phyloP scores from a whole-genome alignment of 2,329 filamentous ascomycete genomes.

The Pseudocercospora eumusae region DNA sequence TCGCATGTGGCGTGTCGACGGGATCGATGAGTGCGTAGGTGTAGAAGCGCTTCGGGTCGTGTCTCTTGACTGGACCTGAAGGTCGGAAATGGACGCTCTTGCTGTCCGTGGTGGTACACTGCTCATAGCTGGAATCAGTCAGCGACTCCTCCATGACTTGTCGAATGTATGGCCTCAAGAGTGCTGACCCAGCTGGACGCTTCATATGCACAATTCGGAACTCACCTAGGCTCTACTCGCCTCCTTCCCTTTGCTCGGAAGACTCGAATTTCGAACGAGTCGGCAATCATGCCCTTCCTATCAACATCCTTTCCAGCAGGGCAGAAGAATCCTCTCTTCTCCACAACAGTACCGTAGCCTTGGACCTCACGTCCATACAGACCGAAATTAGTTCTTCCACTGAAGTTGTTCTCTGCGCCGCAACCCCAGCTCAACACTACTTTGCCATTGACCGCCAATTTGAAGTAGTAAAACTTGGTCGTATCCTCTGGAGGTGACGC shows the following conservation, averaged over 20 bases:
- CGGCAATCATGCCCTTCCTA: conserved; percentile 27
- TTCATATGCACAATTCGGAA: not conserved
- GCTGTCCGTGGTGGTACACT: conserved; percentile 10
- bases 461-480: conserved; percentile 47
- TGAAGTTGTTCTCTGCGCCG: conserved; percentile 46
- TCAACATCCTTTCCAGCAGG: conserved; percentile 22
- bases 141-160: not conserved
- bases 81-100: conserved; percentile 14
- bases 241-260: conserved; percentile 45
- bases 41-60: conserved; percentile 50
- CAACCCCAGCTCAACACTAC: conserved; percentile 49
- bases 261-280: conserved; percentile 46
- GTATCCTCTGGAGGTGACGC: not conserved
- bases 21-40: conserved; percentile 54
- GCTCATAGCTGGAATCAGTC: conserved; percentile 13
- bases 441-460: conserved; percentile 46
- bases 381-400: conserved; percentile 50
- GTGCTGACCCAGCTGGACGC: not conserved
- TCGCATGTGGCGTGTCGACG: conserved; percentile 50
- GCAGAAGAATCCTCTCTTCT: conserved; percentile 49
- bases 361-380: conserved; percentile 41
- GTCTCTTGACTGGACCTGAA: conserved; percentile 36
- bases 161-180: not conserved
- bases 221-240: conserved; percentile 39
- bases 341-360: conserved; percentile 37